Evolutionary conservation across 2,329 filamentous ascomycete genomes (phyloP).

Genomic region (Talaromyces marneffei): DNA sequence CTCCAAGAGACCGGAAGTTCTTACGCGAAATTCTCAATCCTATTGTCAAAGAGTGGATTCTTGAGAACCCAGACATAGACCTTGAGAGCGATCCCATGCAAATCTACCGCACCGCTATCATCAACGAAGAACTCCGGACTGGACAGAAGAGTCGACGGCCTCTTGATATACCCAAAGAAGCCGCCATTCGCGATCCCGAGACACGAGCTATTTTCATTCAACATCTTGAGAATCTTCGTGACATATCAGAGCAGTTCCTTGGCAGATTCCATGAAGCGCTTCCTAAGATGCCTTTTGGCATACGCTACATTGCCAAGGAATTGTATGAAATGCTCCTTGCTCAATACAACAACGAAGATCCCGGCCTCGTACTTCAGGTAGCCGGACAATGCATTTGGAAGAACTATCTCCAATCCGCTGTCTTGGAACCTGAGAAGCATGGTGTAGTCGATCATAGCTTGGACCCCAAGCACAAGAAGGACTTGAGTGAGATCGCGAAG

Average conservation of each 20-base stretch:
- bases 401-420: constrained; percentile 82
- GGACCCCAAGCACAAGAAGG: constrained; percentile 86
- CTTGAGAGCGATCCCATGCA: constrained; percentile 96
- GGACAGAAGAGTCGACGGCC: constrained; percentile 75
- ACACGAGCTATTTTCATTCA: constrained; percentile 90
- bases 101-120: constrained; percentile 91
- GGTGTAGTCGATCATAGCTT: constrained; percentile 87
- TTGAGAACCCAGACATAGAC: constrained; percentile 85
- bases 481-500: constrained; percentile 83
- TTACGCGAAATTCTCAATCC: constrained; percentile 79
- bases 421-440: constrained; percentile 84
- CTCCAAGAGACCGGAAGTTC: constrained; percentile 87
- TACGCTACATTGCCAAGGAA: constrained; percentile 81
- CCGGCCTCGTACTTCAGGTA: constrained; percentile 70
- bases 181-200: constrained; percentile 93
- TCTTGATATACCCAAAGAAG: constrained; percentile 79
- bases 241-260: constrained; percentile 91
- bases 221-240: constrained; percentile 85
- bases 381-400: constrained; percentile 92
- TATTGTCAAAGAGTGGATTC: constrained; percentile 82
- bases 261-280: constrained; percentile 72
- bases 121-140: constrained; percentile 92
- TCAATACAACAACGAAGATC: constrained; percentile 74
- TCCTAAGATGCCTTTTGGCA: constrained; percentile 84
- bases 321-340: constrained; percentile 72